Evolutionary conservation across 768 basidiomycete genomes (phyloP).

Genomic region (Lepiota brunneoincarnata): DNA sequence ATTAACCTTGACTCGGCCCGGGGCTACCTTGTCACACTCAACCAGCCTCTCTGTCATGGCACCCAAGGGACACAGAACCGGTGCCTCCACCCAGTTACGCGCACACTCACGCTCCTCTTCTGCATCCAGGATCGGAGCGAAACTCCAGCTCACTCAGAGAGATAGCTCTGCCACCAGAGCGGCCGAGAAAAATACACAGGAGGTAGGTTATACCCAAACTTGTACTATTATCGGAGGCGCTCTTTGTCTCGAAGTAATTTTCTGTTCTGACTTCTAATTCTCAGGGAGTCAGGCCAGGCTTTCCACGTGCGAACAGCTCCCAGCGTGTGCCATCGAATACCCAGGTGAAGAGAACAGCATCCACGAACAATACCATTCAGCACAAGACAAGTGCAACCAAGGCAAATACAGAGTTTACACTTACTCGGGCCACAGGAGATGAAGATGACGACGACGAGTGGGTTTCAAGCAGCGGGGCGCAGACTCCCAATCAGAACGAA

Average conservation of each 20-base stretch:
- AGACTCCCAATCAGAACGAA: constrained; percentile 53
- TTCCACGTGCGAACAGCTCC: constrained; percentile 29
- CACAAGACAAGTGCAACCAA: constrained; percentile 28
- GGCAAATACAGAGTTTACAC: constrained; percentile 54
- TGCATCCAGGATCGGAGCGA: constrained; percentile 53
- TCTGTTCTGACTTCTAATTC: constrained; percentile 19
- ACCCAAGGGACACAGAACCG: constrained; percentile 47
- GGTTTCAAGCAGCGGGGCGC: constrained; percentile 76
- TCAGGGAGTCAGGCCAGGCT: constrained; percentile 23
- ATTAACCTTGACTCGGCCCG: neutral
- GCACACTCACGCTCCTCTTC: constrained; percentile 67
- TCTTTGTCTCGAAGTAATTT: constrained; percentile 17
- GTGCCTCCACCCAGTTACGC: constrained; percentile 46
- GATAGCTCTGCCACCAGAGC: constrained; percentile 41
- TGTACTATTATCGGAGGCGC: constrained; percentile 17
- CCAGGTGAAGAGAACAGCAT: constrained; percentile 29
- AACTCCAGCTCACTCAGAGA: constrained; percentile 69
- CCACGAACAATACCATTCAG: constrained; percentile 18
- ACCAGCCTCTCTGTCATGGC: constrained; percentile 35
- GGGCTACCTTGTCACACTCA: neutral
- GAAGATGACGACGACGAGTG: constrained; percentile 67
- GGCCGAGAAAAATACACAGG: constrained; percentile 46
- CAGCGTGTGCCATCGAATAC: constrained; percentile 25
- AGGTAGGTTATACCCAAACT: constrained; percentile 34
- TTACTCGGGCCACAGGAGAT: constrained; percentile 44